Evolutionary conservation across 1,139 yeast species (phyloP).

Genomic region (Saccharomyces uvarum): DNA sequence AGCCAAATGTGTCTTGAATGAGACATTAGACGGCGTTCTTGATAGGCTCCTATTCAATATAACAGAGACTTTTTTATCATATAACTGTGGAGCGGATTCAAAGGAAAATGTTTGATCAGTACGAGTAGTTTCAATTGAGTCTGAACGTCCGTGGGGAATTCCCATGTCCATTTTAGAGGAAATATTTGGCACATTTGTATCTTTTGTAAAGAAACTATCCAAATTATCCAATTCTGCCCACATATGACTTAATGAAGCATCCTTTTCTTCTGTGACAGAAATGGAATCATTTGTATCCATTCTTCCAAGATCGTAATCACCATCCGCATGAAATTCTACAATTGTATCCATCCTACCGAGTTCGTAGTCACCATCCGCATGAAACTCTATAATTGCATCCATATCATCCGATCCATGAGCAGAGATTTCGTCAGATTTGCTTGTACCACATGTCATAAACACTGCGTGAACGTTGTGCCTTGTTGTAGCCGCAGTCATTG

Average conservation of each 20-base stretch:
- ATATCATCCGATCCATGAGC: slow-evolving; percentile 36
- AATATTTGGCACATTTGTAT: slow-evolving; percentile 41
- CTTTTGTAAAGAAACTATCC: slow-evolving; percentile 85
- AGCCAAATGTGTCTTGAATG: slow-evolving; percentile 68
- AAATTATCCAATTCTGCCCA: slow-evolving; percentile 94
- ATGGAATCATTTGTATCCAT: slow-evolving; percentile 33
- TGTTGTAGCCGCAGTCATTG: slow-evolving; percentile 77
- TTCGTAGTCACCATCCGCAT: slow-evolving; percentile 39
- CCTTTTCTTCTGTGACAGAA: slow-evolving; percentile 47
- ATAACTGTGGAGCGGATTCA: slow-evolving; percentile 71
- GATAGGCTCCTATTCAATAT: slow-evolving; percentile 70
- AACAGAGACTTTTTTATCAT: slow-evolving; percentile 71
- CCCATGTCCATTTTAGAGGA: slow-evolving; percentile 14
- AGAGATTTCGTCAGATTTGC: slow-evolving; percentile 21
- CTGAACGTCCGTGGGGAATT: slow-evolving; percentile 39
- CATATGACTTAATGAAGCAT: slow-evolving; percentile 80
- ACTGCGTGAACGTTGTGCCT: slow-evolving; percentile 94
- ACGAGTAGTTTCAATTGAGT: slow-evolving; percentile 46
- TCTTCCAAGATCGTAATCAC: slow-evolving; percentile 27
- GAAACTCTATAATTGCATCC: slow-evolving; percentile 64
- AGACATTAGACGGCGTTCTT: slow-evolving; percentile 64
- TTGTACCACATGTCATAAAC: slow-evolving; percentile 63
- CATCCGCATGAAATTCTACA: slow-evolving; percentile 59
- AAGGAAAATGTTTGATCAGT: slow-evolving; percentile 41
- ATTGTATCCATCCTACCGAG: slow-evolving; percentile 36